Base-by-base conservation (phyloP, 495 filamentous ascomycete genomes). In the Neurospora discreta region DNA sequence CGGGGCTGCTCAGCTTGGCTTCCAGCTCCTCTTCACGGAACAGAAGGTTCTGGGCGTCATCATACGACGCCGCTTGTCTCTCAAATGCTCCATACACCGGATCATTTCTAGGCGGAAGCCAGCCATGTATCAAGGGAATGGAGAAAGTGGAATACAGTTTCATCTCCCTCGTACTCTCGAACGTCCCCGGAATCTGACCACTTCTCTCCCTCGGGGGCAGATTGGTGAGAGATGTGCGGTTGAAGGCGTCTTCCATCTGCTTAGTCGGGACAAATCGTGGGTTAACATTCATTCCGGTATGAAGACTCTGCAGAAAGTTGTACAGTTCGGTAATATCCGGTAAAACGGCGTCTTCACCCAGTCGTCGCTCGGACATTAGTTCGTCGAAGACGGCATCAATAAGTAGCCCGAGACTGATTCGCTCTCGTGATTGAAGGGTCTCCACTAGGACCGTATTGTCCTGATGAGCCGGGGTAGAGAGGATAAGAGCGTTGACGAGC, bases 201-300 rank as follows among this genome's bases (percentile, higher is more conserved):
- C 79, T 83, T 71, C 84, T 84, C 30, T 86, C 79, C 69, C 81
- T 77, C 39, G 79, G 79, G 69, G 82, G 80, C 18, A 82, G 71
- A 69, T 84, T 81, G n/a, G 78, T 81, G 16, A 79, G 78, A 1
- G 77, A 82, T 23, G 79, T 83, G 41, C 81, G 78, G 70, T 82
- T 82, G 69, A 88, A 80, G 16, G 79, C 82, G 23, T 80, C 75
- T 20, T 83, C 69, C 70, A 81, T 80, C 16, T 84, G 77, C 15
- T 80, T 43, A 38, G 78, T 75, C 5, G 82, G 81, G n/a, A 93
- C 86, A 71, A 97, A 92, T 20, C 91, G 90, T 43, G 95, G 95
- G 76, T 99, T 98, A 65, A 98, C 95, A 77, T 98, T 98, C 94
- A 99, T 97, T 43, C 95, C 95, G 1, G 94, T 98, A 78, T 98